These are phyloP conservation scores for Hemileia vastatrix DNA, from an alignment of 1,284 basidiomycete genomes.

Conservation along the genomic window DNA sequence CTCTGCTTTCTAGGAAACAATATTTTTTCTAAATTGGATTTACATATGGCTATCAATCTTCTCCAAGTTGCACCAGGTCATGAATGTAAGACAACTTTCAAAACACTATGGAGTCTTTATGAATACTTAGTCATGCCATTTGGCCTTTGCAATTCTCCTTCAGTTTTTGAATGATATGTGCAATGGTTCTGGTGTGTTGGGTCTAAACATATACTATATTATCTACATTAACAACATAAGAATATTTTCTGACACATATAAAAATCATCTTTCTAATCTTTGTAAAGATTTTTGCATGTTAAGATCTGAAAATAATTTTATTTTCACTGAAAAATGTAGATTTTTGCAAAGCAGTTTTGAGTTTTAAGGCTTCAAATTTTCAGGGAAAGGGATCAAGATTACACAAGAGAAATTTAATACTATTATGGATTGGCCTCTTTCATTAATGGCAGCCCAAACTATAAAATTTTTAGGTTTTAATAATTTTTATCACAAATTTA, in stretches of 20 bases:
- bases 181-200: conserved; percentile 28
- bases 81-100: conserved; percentile 46
- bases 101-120: conserved; percentile 45
- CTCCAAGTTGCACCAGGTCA: conserved; percentile 35
- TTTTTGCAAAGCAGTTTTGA: too few species aligned
- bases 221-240: conserved; percentile 45
- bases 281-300: neutral
- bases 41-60: conserved; percentile 38
- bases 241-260: conserved; percentile 47
- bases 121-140: conserved; percentile 48
- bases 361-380: too few species aligned
- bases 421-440: too few species aligned
- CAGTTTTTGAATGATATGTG: conserved; percentile 40
- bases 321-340: neutral
- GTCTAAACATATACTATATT: conserved; percentile 36
- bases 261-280: conserved; percentile 26
- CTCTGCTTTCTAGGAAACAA: neutral
- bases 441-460: neutral
- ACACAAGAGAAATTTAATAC: too few species aligned
- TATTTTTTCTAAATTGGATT: conserved; percentile 36
- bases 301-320: neutral
- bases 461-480: neutral
- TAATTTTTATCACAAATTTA: too few species aligned
- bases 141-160: conserved; percentile 47
- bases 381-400: too few species aligned